These are phyloP conservation scores for Erythrophleum ivorense DNA, from an alignment of 331 rosid genomes.

Conservation along the genomic window DNA sequence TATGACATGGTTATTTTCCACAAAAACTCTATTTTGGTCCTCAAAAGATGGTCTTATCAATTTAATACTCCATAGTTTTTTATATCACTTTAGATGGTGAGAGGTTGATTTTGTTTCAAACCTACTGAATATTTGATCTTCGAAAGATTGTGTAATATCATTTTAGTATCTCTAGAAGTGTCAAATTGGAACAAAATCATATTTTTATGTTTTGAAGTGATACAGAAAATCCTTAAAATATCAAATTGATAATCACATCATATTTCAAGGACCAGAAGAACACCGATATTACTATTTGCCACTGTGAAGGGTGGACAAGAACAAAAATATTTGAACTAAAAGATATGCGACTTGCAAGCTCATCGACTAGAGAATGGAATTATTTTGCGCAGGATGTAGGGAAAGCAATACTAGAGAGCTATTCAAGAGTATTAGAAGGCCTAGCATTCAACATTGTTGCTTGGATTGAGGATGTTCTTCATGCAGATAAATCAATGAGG, in stretches of 20 bases:
- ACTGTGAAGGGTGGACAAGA: background rate
- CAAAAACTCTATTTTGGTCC: background rate
- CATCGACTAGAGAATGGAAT: background rate
- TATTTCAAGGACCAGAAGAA: no score
- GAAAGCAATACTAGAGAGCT: conserved; percentile 90
- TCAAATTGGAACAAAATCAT: no score
- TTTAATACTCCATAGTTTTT: no score
- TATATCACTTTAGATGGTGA: no score
- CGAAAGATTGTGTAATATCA: no score
- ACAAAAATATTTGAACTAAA: background rate
- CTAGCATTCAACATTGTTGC: conserved; percentile 92
- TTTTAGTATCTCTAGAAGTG: no score
- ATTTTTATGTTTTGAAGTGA: no score
- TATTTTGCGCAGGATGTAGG: conserved; percentile 83
- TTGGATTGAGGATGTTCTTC: conserved; percentile 90
- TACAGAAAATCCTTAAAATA: no score
- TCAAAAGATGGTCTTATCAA: background rate
- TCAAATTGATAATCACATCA: no score
- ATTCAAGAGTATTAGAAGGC: conserved; percentile 94
- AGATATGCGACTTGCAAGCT: background rate
- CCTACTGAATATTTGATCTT: no score
- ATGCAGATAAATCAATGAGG: conserved; percentile 66
- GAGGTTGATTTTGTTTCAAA: no score
- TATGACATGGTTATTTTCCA: background rate
- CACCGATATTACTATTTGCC: no score